Evolutionary conservation across 345 rosid genomes (phyloP).

Genomic region (Gossypium raimondii): DNA sequence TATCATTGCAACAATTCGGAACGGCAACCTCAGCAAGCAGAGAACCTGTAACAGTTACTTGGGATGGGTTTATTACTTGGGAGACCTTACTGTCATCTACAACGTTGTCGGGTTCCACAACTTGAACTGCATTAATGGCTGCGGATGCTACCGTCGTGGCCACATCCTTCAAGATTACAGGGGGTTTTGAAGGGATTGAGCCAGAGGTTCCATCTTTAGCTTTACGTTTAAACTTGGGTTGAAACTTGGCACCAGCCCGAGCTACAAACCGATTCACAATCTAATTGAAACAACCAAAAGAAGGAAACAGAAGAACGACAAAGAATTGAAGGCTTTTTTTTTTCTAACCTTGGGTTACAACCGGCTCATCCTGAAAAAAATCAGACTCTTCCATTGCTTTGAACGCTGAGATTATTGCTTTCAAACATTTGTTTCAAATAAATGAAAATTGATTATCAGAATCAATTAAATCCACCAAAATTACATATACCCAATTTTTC

Average conservation of each 20-base stretch:
- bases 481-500: neutral
- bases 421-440: neutral
- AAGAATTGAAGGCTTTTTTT: neutral
- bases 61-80: constrained; percentile 4
- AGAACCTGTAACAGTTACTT: neutral
- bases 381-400: constrained; percentile 6
- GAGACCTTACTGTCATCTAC: neutral
- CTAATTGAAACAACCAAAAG: neutral
- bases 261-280: constrained; percentile 24
- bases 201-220: constrained; percentile 15
- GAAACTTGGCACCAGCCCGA: constrained; percentile 38
- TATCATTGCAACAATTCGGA: constrained; percentile 8
- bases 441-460: neutral
- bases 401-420: neutral
- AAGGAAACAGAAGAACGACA: neutral
- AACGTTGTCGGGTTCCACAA: neutral
- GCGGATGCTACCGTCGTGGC: neutral
- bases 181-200: constrained; percentile 1
- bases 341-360: constrained; percentile 30
- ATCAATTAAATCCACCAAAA: neutral
- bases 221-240: constrained; percentile 26
- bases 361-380: constrained; percentile 10
- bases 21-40: neutral
- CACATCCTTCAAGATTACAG: neutral
- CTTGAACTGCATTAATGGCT: neutral